These are phyloP conservation scores for Kodamaea anthophila DNA, from an alignment of 1,139 yeast genomes.

Conservation along the genomic window DNA sequence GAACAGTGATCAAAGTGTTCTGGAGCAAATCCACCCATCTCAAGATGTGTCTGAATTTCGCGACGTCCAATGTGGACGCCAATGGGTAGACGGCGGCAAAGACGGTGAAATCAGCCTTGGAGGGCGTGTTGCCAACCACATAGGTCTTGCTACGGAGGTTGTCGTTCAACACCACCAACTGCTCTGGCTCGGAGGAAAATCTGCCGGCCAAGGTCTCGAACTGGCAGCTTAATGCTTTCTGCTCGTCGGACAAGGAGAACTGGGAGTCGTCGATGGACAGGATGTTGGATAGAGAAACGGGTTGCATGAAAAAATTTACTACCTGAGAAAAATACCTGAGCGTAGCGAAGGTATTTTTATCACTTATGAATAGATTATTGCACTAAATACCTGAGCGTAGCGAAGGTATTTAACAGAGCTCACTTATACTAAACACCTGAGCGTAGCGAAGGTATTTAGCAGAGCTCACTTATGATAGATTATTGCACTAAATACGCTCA, in stretches of 20 bases:
- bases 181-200: constrained; percentile 45
- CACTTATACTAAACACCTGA: too few species aligned
- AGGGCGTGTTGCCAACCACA: constrained; percentile 57
- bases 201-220: constrained; percentile 68
- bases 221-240: constrained; percentile 73
- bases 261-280: too few species aligned
- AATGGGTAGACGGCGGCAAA: constrained; percentile 61
- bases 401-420: too few species aligned
- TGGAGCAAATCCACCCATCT: constrained; percentile 92
- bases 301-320: too few species aligned
- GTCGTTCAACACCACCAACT: constrained; percentile 58
- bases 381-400: too few species aligned
- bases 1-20: constrained; percentile 51
- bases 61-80: constrained; percentile 46
- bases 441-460: too few species aligned
- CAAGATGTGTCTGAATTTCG: constrained; percentile 66
- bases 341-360: too few species aligned
- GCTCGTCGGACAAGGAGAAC: constrained; percentile 42
- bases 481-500: too few species aligned
- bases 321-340: too few species aligned
- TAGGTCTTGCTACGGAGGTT: constrained; percentile 65
- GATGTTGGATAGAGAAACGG: too few species aligned
- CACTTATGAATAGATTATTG: too few species aligned
- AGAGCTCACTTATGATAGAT: too few species aligned
- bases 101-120: constrained; percentile 62